Evolutionary conservation across 202 grass and related monocot genomes (phyloP), one percentile per base, ranked within the genome.

Genomic region (Setaria viridis): DNA sequence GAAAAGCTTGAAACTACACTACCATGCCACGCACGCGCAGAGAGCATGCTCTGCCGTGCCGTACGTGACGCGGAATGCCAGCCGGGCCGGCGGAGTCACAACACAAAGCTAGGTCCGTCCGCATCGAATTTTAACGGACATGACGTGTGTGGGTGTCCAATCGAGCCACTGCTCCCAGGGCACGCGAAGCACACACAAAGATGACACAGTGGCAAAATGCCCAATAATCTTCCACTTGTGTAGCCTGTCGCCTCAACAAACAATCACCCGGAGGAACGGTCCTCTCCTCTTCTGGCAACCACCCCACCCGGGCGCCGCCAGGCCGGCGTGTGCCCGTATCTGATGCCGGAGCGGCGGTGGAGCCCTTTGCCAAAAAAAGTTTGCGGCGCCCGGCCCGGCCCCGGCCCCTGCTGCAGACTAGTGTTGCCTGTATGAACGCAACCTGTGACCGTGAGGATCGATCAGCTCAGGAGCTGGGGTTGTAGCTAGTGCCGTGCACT

Each of bases 61-160:
- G 51, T 13, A 19, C 51, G 5, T 41, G 39, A 41, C 39, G 39
- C 39, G 39, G 39, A 41, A 41, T 41, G 39, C 3, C 39, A 5
- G 39, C 5, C 39, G 5, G 39, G 39, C 39, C 14, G 5, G 5
- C 1, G 2, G 20, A 21, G 56, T 58, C 56, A 21, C 19, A 15
- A 19, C 1, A 5, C 53, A 57, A n/a, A 25, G 56, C 17, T 57
- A 8, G 55, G 25, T 25, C 25, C 55, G 14, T 2, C 25, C 56
- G 56, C 56, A 21, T 21, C 56, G 56, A 9, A 41, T 3, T 1
- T 21, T 9, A n/a, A 7, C 6, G 8, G 55, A 60, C 57, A 25
- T 11, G 57, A 62, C 29, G 58, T 60, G 58, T 62, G 58, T 62
- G 10, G 65, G 66, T 43, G 66, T 68, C 73, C 34, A 57, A n/a